Conservation (phyloP, 2,329 filamentous ascomycete species). For the Diplodia corticola region DNA sequence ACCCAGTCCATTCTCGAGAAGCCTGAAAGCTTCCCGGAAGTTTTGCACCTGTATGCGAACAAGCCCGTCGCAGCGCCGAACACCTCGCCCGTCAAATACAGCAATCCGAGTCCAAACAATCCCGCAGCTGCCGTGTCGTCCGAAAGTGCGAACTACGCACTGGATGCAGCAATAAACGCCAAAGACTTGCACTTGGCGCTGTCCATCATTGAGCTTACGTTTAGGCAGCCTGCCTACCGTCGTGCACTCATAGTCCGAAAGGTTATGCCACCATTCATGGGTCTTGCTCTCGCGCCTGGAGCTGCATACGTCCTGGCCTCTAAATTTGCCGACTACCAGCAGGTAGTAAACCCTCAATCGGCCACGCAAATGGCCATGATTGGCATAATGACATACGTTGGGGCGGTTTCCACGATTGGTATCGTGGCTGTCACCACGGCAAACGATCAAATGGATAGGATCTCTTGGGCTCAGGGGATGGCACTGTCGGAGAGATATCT, state of each 20-base stretch:
- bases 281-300: constrained; percentile 60
- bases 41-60: constrained; percentile 78
- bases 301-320: constrained; percentile 71
- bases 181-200: constrained; percentile 78
- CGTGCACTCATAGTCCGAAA: constrained; percentile 67
- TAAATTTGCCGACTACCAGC: constrained; percentile 66
- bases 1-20: constrained; percentile 72
- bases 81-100: constrained; percentile 50
- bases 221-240: constrained; percentile 65
- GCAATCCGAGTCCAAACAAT: constrained; percentile 63
- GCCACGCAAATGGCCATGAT: constrained; percentile 78
- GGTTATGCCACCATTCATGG: constrained; percentile 60
- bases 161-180: constrained; percentile 76
- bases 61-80: constrained; percentile 71
- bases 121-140: constrained; percentile 61
- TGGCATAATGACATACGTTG: constrained; percentile 80
- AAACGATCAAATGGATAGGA: constrained; percentile 93
- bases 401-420: constrained; percentile 78
- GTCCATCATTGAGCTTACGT: constrained; percentile 70
- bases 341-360: constrained; percentile 71
- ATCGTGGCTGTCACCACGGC: constrained; percentile 80
- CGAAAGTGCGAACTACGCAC: constrained; percentile 69
- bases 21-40: constrained; percentile 74
- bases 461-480: constrained; percentile 84
- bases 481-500: constrained; percentile 81